Conservation (phyloP, 139 green algal species). For the Coccomyxa sp. region DNA sequence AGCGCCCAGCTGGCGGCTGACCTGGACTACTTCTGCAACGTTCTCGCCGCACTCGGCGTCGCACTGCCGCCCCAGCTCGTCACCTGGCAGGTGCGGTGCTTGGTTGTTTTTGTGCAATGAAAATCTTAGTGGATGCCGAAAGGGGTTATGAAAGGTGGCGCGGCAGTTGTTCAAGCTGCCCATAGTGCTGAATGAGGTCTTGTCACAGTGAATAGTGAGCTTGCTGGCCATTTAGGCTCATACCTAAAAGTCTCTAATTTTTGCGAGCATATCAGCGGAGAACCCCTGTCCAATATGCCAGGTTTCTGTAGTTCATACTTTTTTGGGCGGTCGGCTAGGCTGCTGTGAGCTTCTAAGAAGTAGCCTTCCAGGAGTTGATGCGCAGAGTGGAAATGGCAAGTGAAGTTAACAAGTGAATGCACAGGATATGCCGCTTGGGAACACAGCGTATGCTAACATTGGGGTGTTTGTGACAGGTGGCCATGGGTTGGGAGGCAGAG, state of each 20-base stretch:
- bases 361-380: background rate
- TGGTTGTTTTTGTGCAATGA: background rate
- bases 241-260: too few species aligned
- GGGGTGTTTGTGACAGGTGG: constrained; percentile 1
- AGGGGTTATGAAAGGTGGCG: too few species aligned
- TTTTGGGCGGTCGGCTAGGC: background rate
- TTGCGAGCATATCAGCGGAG: too few species aligned
- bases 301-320: background rate
- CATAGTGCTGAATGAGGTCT: too few species aligned
- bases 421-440: background rate
- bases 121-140: background rate
- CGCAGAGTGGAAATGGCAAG: background rate
- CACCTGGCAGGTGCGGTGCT: constrained; percentile 48
- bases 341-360: background rate
- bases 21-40: constrained; percentile 92
- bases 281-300: too few species aligned
- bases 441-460: background rate
- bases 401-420: background rate
- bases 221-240: too few species aligned
- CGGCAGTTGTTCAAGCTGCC: too few species aligned
- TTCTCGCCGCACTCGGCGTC: constrained; percentile 80
- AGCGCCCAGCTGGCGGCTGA: constrained; percentile 82
- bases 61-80: constrained; percentile 53
- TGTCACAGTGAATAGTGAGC: too few species aligned
- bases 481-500: constrained; percentile 3